Evolutionary conservation across 306 rosid genomes (phyloP).

Genomic region (Crataegus laevigata): DNA sequence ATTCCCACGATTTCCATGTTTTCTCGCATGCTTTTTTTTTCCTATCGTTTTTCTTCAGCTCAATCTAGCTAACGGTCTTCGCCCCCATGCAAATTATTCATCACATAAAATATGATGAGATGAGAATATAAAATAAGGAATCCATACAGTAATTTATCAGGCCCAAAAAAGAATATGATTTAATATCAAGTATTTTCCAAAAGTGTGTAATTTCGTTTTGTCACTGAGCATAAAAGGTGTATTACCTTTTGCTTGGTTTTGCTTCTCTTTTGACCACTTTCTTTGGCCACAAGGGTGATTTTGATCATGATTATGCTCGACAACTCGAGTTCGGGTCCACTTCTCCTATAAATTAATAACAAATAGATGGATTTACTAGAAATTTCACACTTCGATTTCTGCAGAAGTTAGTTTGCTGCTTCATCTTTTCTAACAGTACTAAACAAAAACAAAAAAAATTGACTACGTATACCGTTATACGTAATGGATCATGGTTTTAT

Average conservation of each 20-base stretch:
- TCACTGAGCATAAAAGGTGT: not conserved
- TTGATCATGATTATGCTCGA: not conserved
- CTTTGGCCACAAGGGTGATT: not conserved
- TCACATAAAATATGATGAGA: not conserved
- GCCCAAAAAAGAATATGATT: not conserved
- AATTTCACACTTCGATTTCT: not conserved
- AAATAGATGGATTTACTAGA: not conserved
- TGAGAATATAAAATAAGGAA: not conserved
- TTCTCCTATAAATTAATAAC: not conserved
- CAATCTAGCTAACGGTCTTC: not conserved
- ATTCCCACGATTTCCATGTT: not conserved
- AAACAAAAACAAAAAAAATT: not conserved
- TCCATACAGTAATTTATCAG: not conserved
- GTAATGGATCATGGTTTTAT: not conserved
- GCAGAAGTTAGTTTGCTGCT: not conserved
- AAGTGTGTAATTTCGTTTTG: not conserved
- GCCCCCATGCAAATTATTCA: not conserved
- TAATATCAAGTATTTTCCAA: not conserved
- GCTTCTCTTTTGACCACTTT: not conserved
- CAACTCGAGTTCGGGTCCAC: not conserved
- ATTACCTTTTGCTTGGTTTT: not conserved
- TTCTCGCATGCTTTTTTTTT: not conserved
- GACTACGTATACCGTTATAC: too few relatives aligned
- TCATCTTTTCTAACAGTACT: not conserved
- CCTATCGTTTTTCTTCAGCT: not conserved